Base-by-base conservation (phyloP, 2,329 filamentous ascomycete genomes). In the Alternaria dauci region DNA sequence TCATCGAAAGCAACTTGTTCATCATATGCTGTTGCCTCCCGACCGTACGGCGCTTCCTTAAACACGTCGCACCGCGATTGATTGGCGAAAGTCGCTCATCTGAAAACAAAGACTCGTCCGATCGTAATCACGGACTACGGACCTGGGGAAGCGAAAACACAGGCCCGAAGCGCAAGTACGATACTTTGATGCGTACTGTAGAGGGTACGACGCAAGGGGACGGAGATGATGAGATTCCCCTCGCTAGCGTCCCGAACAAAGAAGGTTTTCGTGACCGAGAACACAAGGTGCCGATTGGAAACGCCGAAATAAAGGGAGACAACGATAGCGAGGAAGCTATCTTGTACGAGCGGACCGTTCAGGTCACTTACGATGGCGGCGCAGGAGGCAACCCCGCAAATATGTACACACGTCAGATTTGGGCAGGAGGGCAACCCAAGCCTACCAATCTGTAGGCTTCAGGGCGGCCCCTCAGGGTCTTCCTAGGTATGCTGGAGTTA, bases 21-120 rank as follows among this genome's bases (percentile, higher is more conserved):
- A 72, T 82, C 28, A 78, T 80, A 12, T 82, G 79, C 65, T 79
- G 78, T 20, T 78, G 78, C 23, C 73, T 81, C 34, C 78, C 80
- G 0, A 81, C 80, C 1, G 61, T 82, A 1, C 75, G 77, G 26
- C 78, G 78, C 18, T 82, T 81, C 71, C 71, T 81, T 59, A 70
- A 70, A 2, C 77, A 80, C 53, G 68, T 81, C 11, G 73, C 78
- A 0, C 79, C 79, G 2, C 60, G 38, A 2, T 30, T 68, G 20
- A 64, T 69, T 32, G 63, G 66, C 36, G 65, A 67, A 50, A 42
- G 25, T 42, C 53, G 54, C 9, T 34, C 39, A 5, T 50, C 46
- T 30, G 53, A 53, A 16, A 58, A 55, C 26, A 60, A 63, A 36
- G 36, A 38, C 16, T 59, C 59, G 11, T 48, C 51, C 14, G 56